These are phyloP conservation scores for Schwanniomyces occidentalis DNA, from an alignment of 805 yeast genomes.

Conservation along the genomic window DNA sequence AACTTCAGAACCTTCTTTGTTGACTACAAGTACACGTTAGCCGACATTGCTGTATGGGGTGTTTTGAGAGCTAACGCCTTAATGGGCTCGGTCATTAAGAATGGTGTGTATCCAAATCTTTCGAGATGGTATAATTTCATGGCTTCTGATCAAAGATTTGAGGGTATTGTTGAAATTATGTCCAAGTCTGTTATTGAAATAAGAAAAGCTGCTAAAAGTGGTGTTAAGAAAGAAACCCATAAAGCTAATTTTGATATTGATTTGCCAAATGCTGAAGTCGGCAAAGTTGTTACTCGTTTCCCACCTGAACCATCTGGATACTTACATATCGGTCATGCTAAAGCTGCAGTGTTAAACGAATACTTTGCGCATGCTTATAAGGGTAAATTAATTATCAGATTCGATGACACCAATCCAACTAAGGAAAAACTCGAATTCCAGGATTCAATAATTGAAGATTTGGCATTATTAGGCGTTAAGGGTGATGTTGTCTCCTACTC, in stretches of 20 bases:
- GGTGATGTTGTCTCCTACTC: slow-evolving; percentile 89
- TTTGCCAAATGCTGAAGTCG: slow-evolving; percentile 85
- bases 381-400: slow-evolving; percentile 94
- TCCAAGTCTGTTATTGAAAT: slow-evolving; percentile 70
- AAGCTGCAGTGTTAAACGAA: slow-evolving; percentile 95
- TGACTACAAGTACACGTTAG: slow-evolving; percentile 67
- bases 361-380: slow-evolving; percentile 94
- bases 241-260: slow-evolving; percentile 95
- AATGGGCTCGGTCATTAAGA: slow-evolving; percentile 87
- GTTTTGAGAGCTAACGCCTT: slow-evolving; percentile 89
- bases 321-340: slow-evolving; percentile 98
- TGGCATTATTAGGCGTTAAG: slow-evolving; percentile 84
- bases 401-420: slow-evolving; percentile 97
- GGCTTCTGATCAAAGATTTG: slow-evolving; percentile 67
- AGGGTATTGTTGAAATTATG: slow-evolving; percentile 65
- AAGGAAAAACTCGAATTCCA: slow-evolving; percentile 95
- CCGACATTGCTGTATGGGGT: slow-evolving; percentile 93
- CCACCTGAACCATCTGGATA: slow-evolving; percentile 99
- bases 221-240: slow-evolving; percentile 81
- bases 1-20: slow-evolving; percentile 79
- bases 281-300: slow-evolving; percentile 97
- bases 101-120: slow-evolving; percentile 78
- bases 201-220: slow-evolving; percentile 53
- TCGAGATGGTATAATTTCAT: slow-evolving; percentile 90
- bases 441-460: slow-evolving; percentile 91